Conservation (phyloP, 2,329 filamentous ascomycete species). For the Colletotrichum tropicicola region DNA sequence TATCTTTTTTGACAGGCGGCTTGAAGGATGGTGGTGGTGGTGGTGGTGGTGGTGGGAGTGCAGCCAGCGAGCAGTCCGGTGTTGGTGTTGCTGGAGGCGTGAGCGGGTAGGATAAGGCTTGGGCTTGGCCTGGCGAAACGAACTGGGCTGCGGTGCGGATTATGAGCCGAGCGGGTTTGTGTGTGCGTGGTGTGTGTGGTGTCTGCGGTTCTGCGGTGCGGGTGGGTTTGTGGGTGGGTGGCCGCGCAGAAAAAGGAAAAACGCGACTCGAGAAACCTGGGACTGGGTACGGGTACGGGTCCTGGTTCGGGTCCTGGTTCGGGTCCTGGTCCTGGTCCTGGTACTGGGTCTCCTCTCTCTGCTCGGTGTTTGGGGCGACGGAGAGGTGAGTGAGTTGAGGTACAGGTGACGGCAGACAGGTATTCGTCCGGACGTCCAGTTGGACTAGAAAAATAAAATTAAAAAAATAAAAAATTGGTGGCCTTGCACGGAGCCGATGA, state of each 20-base stretch:
- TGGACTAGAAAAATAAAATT: too few species aligned
- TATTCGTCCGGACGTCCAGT: background rate
- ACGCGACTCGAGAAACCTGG: constrained; percentile 25
- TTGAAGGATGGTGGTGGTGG: background rate
- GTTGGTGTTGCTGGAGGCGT: background rate
- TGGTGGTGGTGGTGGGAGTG: background rate
- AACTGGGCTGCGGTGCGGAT: constrained; percentile 19
- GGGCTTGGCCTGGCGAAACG: constrained; percentile 17
- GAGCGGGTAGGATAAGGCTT: background rate
- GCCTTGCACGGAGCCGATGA: constrained; percentile 11
- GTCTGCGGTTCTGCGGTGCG: constrained; percentile 12
- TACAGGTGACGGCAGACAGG: background rate
- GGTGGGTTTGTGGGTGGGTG: constrained; percentile 8
- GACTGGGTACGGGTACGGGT: background rate
- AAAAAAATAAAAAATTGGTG: too few species aligned
- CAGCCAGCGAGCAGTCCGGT: background rate
- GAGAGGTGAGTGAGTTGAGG: background rate
- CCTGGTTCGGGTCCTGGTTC: background rate
- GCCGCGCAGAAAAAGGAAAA: constrained; percentile 19
- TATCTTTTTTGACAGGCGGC: constrained; percentile 26
- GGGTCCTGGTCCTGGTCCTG: too few species aligned
- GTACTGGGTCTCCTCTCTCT: background rate
- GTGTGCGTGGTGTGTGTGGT: constrained; percentile 2
- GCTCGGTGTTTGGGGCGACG: background rate
- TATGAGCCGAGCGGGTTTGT: constrained; percentile 24